A percentile compares a stretch with the other conserved stretches of the same genome.
Conservation (phyloP, 495 filamentous ascomycete species). For the Saxispiralis lemnorum region DNA sequence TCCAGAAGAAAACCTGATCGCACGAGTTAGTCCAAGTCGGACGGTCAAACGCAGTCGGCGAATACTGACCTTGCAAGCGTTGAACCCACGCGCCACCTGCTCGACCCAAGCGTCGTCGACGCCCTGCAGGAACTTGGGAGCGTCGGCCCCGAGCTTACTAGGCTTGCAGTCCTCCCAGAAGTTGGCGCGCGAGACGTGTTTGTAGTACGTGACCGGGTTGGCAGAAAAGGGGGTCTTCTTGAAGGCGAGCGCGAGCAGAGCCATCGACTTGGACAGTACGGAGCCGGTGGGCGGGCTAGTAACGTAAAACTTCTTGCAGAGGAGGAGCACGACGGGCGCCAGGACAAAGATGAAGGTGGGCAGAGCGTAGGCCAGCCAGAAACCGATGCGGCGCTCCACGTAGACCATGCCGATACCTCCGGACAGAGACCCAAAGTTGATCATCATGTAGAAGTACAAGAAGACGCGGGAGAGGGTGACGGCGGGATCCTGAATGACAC, state of each 20-base stretch:
- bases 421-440: constrained; percentile 52
- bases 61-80: constrained; percentile 31
- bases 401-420: constrained; percentile 46
- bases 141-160: constrained; percentile 1
- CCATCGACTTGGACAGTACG: constrained; percentile 27
- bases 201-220: constrained; percentile 3
- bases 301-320: constrained; percentile 41
- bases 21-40: too few relatives aligned
- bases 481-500: constrained; percentile 55
- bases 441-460: constrained; percentile 47
- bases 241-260: background rate
- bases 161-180: constrained; percentile 18
- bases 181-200: constrained; percentile 10
- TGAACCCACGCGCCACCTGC: constrained; percentile 17
- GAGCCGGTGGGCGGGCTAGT: constrained; percentile 44
- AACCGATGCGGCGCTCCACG: constrained; percentile 48
- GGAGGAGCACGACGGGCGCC: constrained; percentile 35
- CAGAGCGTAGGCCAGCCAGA: constrained; percentile 58
- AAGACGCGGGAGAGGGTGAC: constrained; percentile 58
- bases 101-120: constrained; percentile 24
- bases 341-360: constrained; percentile 42
- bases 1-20: constrained; percentile 29
- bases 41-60: too few relatives aligned
- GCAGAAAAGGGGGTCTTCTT: background rate
- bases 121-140: constrained; percentile 6